Percentiles rank a stretch among this genome's conserved stretches.
Evolutionary conservation across 78 protist genomes (phyloP).

Genomic region (slime mould (Dictyostelium discoideum)): dicty_2.7 NC_007090.3:141501-142000

Average conservation of each 20-base stretch:
- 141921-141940: neutral
- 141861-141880: neutral
- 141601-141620: conserved; percentile 99
- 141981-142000: too few species aligned
- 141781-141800: conserved; percentile 87
- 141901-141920: neutral
- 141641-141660: conserved; percentile 91
- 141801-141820: conserved; percentile 31
- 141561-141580: conserved; percentile 90
- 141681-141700: conserved; percentile 87
- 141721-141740: conserved; percentile 99
- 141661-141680: conserved; percentile 96
- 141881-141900: neutral
- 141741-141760: conserved; percentile 98
- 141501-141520: conserved; percentile 94
- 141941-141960: neutral
- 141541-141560: conserved; percentile 98
- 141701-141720: conserved; percentile 95
- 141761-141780: conserved; percentile 97
- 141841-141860: neutral
- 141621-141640: conserved; percentile 96
- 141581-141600: conserved; percentile 89
- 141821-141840: neutral
- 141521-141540: conserved; percentile 95
- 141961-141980: neutral